Evolutionary conservation across 441 rosid species (phyloP).

Genomic region (Biscutella laevigata): DNA sequence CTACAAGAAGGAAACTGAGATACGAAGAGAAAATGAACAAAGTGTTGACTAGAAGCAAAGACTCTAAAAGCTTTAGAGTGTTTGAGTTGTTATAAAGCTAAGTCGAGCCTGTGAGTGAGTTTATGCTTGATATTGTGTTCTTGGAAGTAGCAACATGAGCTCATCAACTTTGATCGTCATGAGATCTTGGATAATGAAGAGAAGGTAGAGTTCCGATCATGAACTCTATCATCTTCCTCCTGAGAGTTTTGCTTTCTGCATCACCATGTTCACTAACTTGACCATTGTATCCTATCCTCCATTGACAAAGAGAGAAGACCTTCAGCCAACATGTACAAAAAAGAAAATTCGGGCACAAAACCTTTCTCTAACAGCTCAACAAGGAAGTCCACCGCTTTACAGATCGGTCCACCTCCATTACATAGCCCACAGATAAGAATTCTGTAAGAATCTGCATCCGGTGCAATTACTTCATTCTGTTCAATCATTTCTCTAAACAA

Average conservation of each 20-base stretch:
- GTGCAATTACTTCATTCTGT: conserved; percentile 36
- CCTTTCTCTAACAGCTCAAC: conserved; percentile 72
- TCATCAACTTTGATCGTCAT: no score
- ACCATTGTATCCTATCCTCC: conserved; percentile 64
- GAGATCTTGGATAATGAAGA: no score
- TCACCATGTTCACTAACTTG: conserved; percentile 52
- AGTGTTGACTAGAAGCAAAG: no score
- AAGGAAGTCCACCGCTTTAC: conserved; percentile 76
- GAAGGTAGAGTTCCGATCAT: no score
- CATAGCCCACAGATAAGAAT: conserved; percentile 76
- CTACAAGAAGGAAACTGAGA: no score
- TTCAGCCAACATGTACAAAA: conserved; percentile 77
- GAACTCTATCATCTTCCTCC: no score
- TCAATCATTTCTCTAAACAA: conserved; percentile 79
- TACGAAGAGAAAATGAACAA: no score
- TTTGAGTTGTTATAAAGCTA: no score
- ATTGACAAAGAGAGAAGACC: conserved; percentile 63
- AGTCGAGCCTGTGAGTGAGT: no score
- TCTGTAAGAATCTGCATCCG: conserved; percentile 58
- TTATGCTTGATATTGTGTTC: no score
- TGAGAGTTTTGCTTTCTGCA: conserved; percentile 63
- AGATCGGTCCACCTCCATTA: conserved; percentile 71
- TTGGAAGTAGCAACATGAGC: no score
- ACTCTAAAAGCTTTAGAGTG: no score
- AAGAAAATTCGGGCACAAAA: conserved; percentile 62